Conservation (phyloP, 345 rosid species). For the Toxicodendron radicans region DNA sequence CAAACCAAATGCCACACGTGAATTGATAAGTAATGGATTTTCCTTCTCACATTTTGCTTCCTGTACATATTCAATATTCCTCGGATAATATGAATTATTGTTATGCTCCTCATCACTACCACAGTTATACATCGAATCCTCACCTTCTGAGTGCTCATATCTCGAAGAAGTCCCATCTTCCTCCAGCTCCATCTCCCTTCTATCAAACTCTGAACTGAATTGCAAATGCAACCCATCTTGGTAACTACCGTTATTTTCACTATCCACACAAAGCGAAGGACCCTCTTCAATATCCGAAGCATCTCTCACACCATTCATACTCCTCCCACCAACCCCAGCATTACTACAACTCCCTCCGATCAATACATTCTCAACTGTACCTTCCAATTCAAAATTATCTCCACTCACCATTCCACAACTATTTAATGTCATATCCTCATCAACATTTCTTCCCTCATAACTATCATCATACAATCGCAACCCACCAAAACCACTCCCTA, state of each 20-base stretch:
- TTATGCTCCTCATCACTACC: conserved; percentile 52
- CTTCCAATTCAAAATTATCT: conserved; percentile 6
- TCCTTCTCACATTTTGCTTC: conserved; percentile 33
- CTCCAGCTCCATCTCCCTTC: conserved; percentile 21
- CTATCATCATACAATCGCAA: conserved; percentile 11
- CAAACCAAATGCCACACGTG: conserved; percentile 84
- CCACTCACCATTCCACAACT: conserved; percentile 2
- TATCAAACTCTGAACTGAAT: conserved; percentile 18
- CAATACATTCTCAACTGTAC: conserved; percentile 13
- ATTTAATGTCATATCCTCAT: background rate
- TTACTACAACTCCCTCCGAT: conserved; percentile 20
- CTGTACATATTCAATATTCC: conserved; percentile 18
- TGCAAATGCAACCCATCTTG: conserved; percentile 26
- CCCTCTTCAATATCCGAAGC: conserved; percentile 19
- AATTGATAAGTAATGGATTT: conserved; percentile 66
- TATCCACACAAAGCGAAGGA: conserved; percentile 22
- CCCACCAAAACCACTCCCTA: conserved; percentile 7
- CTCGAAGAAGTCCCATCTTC: conserved; percentile 37
- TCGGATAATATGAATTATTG: conserved; percentile 29
- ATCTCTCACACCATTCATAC: conserved; percentile 11
- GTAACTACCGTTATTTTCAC: conserved; percentile 21
- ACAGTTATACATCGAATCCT: conserved; percentile 55
- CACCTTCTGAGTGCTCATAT: conserved; percentile 57
- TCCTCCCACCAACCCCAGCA: conserved; percentile 21
- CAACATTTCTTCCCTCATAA: conserved; percentile 9